These are phyloP conservation scores for Pseudocercospora pini-densiflorae DNA, from an alignment of 2,329 filamentous ascomycete species.

Conservation along the genomic window DNA sequence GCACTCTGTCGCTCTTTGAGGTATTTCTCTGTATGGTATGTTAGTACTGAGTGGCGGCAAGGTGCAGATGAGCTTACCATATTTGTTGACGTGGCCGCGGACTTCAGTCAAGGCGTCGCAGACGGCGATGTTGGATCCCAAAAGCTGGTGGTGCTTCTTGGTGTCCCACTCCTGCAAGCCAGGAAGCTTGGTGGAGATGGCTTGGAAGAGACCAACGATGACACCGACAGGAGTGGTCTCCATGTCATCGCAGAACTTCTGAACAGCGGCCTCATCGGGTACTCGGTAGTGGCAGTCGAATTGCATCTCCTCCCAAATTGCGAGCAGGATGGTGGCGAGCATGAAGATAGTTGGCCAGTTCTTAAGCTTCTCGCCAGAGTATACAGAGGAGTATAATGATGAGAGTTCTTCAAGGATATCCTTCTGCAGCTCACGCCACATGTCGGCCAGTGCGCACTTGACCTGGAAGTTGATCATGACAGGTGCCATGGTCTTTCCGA, in stretches of 20 bases:
- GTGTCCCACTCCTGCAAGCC: slow-evolving; percentile 95
- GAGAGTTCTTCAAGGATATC: slow-evolving; percentile 95
- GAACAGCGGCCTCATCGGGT: slow-evolving; percentile 78
- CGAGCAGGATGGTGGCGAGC: slow-evolving; percentile 87
- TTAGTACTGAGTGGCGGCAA: slow-evolving; percentile 17
- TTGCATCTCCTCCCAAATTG: slow-evolving; percentile 98
- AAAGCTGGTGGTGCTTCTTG: slow-evolving; percentile 82
- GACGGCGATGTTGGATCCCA: slow-evolving; percentile 88
- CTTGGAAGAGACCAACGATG: slow-evolving; percentile 95
- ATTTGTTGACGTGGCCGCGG: slow-evolving; percentile 86
- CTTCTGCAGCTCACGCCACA: slow-evolving; percentile 98
- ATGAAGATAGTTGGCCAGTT: slow-evolving; percentile 99
- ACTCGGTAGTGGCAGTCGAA: slow-evolving; percentile 97
- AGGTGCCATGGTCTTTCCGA: slow-evolving; percentile 86
- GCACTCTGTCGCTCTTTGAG: slow-evolving; percentile 74
- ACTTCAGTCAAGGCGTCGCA: slow-evolving; percentile 98
- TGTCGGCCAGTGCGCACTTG: slow-evolving; percentile 94
- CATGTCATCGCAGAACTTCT: slow-evolving; percentile 97
- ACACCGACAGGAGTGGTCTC: slow-evolving; percentile 94
- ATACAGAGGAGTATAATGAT: slow-evolving; percentile 91
- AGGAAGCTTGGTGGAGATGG: slow-evolving; percentile 95
- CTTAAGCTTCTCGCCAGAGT: slow-evolving; percentile 95
- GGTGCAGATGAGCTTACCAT: slow-evolving; percentile 70
- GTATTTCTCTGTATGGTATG: slow-evolving; percentile 72
- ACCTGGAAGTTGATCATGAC: slow-evolving; percentile 99